Base-by-base conservation (phyloP, 2,329 filamentous ascomycete species). In the Nothophoma quercina region DNA sequence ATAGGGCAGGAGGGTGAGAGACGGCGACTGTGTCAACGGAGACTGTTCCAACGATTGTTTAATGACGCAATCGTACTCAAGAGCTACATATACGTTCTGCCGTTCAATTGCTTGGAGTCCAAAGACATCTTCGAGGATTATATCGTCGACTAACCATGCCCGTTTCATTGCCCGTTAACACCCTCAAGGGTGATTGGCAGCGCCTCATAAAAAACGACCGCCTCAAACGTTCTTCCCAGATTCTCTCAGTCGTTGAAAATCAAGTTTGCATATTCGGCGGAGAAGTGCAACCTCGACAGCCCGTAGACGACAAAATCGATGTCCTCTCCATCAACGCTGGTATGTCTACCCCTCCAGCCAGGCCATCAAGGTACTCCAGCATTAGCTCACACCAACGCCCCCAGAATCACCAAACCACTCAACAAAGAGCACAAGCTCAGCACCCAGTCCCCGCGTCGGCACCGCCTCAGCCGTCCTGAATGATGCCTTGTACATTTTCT, bases 251-350 rank as follows among this genome's bases (percentile, higher is more conserved):
- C 32, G 73, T 88, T 18, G 78, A 76, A 36, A 77, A 81, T 12
- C 80, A 77, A n/a, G 81, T 83, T 35, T 88, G 85, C 72, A 80
- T 96, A 64, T 96, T 92, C 67, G 91, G 91, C 54, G 91, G 91
- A 60, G 90, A 95, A 71, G 74, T 87, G 41, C 76, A 79, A 36
- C 82, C 88, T 3, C 81, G 86, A 39, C 77, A 89, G 66, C 87
- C 88, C 6, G 81, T 88, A 49, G 89, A 92, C 75, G 90, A 91
- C 67, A 80, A 86, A 61, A 81, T 95, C 71, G 87, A 92, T 68
- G 76, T 85, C 45, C 67, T 93, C 38, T 79, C 80, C 0, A 75
- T 91, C 18, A 38, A 57, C 21, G 32, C 61, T 48, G 60, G 64
- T 69, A 62, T 15, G 28, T 23, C 47, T 39, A 47, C 44, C 39